Conservation (phyloP, 768 basidiomycete species). For the Lenzites betulinus region DNA sequence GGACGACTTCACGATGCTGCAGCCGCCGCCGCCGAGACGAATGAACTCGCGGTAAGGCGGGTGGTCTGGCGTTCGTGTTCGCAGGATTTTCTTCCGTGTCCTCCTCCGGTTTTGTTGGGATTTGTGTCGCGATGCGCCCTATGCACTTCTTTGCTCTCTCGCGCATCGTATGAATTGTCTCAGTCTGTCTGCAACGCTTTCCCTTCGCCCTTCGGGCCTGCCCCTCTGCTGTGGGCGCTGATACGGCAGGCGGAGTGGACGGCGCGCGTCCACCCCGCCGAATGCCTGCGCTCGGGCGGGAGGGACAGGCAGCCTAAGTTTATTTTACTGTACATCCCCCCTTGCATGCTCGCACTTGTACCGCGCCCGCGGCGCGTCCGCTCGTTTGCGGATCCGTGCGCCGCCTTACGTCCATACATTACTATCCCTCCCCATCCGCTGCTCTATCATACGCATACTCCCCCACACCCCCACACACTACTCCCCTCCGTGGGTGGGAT, state of each 20-base stretch:
- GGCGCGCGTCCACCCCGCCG: too few relatives aligned
- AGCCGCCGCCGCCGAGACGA: constrained; percentile 8
- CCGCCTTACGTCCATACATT: constrained; percentile 14
- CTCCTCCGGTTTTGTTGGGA: too few relatives aligned
- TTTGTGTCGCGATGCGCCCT: too few relatives aligned
- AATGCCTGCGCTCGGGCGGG: neutral
- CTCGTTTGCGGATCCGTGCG: constrained; percentile 20
- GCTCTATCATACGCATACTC: neutral
- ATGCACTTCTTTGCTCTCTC: too few relatives aligned
- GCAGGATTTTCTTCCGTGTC: neutral
- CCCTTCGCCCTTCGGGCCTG: too few relatives aligned
- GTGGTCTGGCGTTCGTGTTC: too few relatives aligned
- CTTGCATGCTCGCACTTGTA: neutral
- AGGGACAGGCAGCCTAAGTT: neutral
- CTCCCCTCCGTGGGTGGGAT: neutral
- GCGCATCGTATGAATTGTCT: too few relatives aligned
- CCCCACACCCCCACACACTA: neutral
- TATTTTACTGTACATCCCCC: constrained; percentile 1
- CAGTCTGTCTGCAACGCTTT: too few relatives aligned
- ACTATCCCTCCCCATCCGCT: neutral
- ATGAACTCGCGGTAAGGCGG: neutral
- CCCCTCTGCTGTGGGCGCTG: neutral
- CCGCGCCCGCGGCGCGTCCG: constrained; percentile 13
- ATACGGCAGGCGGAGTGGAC: too few relatives aligned
- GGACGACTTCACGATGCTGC: constrained; percentile 17